Conservation (phyloP, 352 stramenopile genomes). For the Phytophthora tentaculata region DNA sequence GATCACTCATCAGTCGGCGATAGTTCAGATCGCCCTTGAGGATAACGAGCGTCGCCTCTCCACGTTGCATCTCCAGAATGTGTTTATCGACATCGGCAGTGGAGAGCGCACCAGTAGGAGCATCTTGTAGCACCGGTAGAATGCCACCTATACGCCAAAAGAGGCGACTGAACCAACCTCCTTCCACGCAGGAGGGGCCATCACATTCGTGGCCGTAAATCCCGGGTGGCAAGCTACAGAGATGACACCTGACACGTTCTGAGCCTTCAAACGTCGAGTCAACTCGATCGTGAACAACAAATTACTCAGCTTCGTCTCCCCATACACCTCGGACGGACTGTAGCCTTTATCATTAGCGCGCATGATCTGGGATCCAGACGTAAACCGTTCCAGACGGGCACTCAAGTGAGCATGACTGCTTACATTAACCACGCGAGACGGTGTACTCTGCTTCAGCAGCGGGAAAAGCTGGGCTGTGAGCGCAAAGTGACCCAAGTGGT, state of each 20-base stretch:
- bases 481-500: slow-evolving; percentile 40
- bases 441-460: slow-evolving; percentile 35
- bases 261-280: slow-evolving; percentile 41
- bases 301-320: slow-evolving; percentile 87
- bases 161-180: slow-evolving; percentile 18
- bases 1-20: slow-evolving; percentile 94
- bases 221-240: slow-evolving; percentile 44
- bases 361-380: slow-evolving; percentile 18
- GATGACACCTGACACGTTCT: slow-evolving; percentile 9
- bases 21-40: slow-evolving; percentile 99
- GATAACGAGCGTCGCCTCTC: slow-evolving; percentile 89
- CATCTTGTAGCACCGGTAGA: slow-evolving; percentile 2
- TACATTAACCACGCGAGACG: slow-evolving; percentile 33
- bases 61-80: slow-evolving; percentile 56
- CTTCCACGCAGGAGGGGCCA: slow-evolving; percentile 13
- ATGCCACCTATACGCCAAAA: slow-evolving; percentile 5
- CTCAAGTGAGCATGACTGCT: slow-evolving; percentile 45
- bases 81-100: slow-evolving; percentile 42
- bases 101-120: slow-evolving; percentile 43
- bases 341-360: slow-evolving; percentile 24
- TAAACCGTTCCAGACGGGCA: slow-evolving; percentile 28
- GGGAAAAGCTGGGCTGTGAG: slow-evolving; percentile 54
- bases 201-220: slow-evolving; percentile 31
- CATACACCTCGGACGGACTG: slow-evolving; percentile 16
- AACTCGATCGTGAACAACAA: slow-evolving; percentile 92